Conservation (phyloP, 768 basidiomycete species). For the Kwoniella botswanensis region DNA sequence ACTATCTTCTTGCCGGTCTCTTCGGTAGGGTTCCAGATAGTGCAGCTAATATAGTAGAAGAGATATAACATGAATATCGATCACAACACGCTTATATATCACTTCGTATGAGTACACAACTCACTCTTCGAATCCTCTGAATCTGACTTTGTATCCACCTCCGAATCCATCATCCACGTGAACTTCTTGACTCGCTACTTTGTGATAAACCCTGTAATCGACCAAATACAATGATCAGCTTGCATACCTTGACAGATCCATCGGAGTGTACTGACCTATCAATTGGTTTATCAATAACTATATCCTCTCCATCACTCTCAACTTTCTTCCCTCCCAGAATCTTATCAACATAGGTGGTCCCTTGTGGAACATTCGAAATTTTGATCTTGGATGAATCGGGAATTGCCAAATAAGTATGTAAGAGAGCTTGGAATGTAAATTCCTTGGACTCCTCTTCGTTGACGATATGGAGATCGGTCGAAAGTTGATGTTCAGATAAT, state of each 20-base stretch:
- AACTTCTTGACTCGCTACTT: constrained; percentile 48
- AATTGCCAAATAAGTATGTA: constrained; percentile 83
- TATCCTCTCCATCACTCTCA: constrained; percentile 61
- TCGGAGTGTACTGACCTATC: constrained; percentile 42
- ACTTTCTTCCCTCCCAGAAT: constrained; percentile 60
- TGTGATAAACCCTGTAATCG: constrained; percentile 46
- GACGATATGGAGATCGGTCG: constrained; percentile 76
- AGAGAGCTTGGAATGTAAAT: constrained; percentile 87
- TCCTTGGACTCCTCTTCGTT: constrained; percentile 63
- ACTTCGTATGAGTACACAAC: constrained; percentile 7
- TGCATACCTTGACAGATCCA: neutral
- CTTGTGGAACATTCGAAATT: constrained; percentile 69
- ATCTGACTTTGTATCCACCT: constrained; percentile 43
- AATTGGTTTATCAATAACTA: constrained; percentile 44
- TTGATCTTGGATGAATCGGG: constrained; percentile 66
- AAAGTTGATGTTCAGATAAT: constrained; percentile 72
- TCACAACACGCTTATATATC: too few species aligned
- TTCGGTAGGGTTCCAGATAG: constrained; percentile 92
- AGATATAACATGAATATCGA: too few species aligned
- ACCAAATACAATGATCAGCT: neutral
- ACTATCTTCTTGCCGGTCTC: constrained; percentile 72
- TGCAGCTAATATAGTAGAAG: constrained; percentile 52
- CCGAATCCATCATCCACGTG: constrained; percentile 51
- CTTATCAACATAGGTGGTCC: constrained; percentile 79
- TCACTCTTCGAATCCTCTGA: constrained; percentile 55